A percentile compares a stretch with the other conserved stretches of the same genome.
Evolutionary conservation across 257 asterid species (phyloP).

Genomic region (Henckelia pumila): DNA sequence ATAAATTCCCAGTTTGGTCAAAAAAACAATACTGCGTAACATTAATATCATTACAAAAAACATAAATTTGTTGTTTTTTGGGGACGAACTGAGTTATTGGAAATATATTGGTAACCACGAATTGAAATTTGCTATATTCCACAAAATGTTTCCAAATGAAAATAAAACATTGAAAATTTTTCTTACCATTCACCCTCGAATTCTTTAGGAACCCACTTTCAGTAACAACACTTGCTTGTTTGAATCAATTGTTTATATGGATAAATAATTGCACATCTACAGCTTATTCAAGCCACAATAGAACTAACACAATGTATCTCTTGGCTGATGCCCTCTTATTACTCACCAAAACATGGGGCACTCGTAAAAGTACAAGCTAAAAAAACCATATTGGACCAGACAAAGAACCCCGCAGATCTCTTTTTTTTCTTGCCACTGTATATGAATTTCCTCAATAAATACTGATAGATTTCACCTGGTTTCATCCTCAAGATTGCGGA

Average conservation of each 20-base stretch:
- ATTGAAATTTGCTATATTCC: not conserved
- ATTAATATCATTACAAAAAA: not conserved
- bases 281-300: constrained; percentile 23
- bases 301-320: constrained; percentile 21
- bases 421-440: constrained; percentile 21
- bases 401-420: constrained; percentile 24
- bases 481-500: constrained; percentile 97
- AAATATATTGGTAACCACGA: not conserved
- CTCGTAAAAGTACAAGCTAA: constrained; percentile 24
- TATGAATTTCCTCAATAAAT: constrained; percentile 13
- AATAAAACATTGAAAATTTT: no score
- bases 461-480: constrained; percentile 46
- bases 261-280: constrained; percentile 22
- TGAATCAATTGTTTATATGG: not conserved
- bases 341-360: constrained; percentile 31
- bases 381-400: constrained; percentile 27
- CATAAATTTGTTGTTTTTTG: no score
- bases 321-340: constrained; percentile 42
- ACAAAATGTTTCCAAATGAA: no score
- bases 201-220: not conserved
- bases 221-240: not conserved
- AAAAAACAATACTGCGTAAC: no score
- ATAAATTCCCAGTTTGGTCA: no score
- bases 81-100: not conserved
- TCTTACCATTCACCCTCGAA: not conserved